Conservation (phyloP, 768 basidiomycete genomes). For the Postia placenta region DNA sequence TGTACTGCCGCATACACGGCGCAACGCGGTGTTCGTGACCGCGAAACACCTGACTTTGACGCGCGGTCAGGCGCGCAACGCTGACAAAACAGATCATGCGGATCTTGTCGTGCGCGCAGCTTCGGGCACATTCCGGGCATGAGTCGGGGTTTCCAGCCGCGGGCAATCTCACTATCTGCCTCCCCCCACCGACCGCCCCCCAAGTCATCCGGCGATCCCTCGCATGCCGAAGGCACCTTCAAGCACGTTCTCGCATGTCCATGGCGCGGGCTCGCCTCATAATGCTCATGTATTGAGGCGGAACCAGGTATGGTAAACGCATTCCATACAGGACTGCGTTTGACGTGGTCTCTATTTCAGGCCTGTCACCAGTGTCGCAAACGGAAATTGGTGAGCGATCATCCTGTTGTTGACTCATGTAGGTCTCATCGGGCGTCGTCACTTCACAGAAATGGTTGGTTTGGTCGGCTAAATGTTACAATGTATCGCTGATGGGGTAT, state of each 20-base stretch:
- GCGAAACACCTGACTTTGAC: too few relatives aligned
- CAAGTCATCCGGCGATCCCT: conserved; percentile 1
- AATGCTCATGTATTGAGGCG: conserved; percentile 19
- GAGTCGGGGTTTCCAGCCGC: background rate
- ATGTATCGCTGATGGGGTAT: background rate
- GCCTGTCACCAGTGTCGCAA: conserved; percentile 56
- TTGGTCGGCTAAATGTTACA: conserved; percentile 1
- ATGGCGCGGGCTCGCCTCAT: conserved; percentile 3
- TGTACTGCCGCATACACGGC: too few relatives aligned
- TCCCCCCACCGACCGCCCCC: background rate
- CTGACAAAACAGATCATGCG: too few relatives aligned
- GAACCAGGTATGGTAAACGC: conserved; percentile 28
- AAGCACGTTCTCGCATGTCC: conserved; percentile 5
- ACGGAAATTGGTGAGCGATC: conserved; percentile 45
- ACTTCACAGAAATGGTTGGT: conserved; percentile 43
- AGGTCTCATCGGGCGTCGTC: background rate
- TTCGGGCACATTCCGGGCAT: background rate
- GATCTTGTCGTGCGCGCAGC: background rate
- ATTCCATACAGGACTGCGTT: too few relatives aligned
- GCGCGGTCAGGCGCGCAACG: too few relatives aligned
- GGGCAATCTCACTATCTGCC: background rate
- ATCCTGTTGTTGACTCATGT: background rate
- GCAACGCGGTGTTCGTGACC: too few relatives aligned
- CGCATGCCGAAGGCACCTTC: conserved; percentile 14
- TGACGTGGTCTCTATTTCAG: too few relatives aligned